Evolutionary conservation across 371 early-diverging fungal species (phyloP).

Genomic region (Batrachochytrium dendrobatidis): DNA sequence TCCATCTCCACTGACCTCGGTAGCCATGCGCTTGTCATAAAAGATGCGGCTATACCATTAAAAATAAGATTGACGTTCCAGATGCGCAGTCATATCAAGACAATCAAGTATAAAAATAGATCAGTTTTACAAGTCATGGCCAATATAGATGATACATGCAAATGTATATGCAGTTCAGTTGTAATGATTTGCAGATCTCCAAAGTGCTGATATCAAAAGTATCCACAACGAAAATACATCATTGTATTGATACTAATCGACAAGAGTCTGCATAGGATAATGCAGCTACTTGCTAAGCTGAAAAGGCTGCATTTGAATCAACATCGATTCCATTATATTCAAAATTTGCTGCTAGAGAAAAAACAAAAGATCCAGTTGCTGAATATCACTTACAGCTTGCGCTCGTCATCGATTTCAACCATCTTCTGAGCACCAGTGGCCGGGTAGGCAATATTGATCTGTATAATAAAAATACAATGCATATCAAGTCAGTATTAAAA

Average conservation of each 20-base stretch:
- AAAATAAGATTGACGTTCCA: neutral
- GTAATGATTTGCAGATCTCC: too few relatives aligned
- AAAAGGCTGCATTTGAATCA: neutral
- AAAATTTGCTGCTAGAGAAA: neutral
- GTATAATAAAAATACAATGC: too few relatives aligned
- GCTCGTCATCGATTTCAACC: constrained; percentile 97
- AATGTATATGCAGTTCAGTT: constrained; percentile 1
- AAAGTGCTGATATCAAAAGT: too few relatives aligned
- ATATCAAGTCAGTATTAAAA: too few relatives aligned
- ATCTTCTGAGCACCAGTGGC: constrained; percentile 98
- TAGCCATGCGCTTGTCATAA: constrained; percentile 96
- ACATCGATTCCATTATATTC: neutral
- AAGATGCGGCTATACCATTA: constrained; percentile 88
- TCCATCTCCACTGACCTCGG: constrained; percentile 92
- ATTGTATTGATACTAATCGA: too few relatives aligned
- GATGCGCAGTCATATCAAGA: neutral
- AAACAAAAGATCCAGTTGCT: neutral
- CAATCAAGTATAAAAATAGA: neutral
- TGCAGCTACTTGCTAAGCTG: neutral
- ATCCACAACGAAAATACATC: too few relatives aligned
- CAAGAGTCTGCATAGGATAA: too few relatives aligned
- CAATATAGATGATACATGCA: neutral
- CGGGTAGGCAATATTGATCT: constrained; percentile 99
- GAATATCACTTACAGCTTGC: constrained; percentile 74
- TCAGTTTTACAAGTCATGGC: neutral